Evolutionary conservation across 257 asterid genomes (phyloP).

Genomic region (Nicotiana otophora): DNA sequence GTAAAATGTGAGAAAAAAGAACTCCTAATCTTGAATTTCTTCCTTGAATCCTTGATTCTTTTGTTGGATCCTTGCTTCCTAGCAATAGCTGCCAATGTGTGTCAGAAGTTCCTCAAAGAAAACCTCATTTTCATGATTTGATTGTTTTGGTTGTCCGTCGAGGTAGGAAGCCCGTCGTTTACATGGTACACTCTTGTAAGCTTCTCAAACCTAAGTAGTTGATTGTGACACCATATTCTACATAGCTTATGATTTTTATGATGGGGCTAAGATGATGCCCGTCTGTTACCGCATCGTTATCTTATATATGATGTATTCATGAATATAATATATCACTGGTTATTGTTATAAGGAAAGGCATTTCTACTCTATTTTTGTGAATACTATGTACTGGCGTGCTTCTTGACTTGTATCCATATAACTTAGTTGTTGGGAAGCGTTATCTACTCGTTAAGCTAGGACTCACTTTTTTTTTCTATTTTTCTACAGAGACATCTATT

Average conservation of each 20-base stretch:
- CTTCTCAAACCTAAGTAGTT: neutral
- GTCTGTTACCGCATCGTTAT: neutral
- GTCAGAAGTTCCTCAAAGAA: too few species aligned
- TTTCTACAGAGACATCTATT: neutral
- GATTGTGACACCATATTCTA: neutral
- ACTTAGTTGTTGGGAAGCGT: neutral
- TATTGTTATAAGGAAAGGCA: neutral
- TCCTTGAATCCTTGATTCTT: too few species aligned
- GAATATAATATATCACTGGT: neutral
- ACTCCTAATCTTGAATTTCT: too few species aligned
- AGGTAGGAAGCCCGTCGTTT: neutral
- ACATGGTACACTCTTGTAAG: neutral
- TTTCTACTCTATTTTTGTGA: neutral
- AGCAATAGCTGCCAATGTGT: too few species aligned
- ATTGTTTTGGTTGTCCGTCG: neutral
- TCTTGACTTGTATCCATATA: neutral
- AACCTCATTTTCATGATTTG: too few species aligned
- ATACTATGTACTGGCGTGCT: neutral
- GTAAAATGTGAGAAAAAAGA: too few species aligned
- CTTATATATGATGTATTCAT: neutral
- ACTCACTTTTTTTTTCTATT: neutral
- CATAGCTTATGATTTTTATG: neutral
- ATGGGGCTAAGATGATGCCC: neutral
- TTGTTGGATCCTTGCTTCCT: too few species aligned
- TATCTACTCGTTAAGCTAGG: neutral